Percentiles rank a stretch among this genome's conserved stretches.
phyloP scores from a whole-genome alignment of 2,329 filamentous ascomycete genomes.

The Spiromastix sp. region DNA sequence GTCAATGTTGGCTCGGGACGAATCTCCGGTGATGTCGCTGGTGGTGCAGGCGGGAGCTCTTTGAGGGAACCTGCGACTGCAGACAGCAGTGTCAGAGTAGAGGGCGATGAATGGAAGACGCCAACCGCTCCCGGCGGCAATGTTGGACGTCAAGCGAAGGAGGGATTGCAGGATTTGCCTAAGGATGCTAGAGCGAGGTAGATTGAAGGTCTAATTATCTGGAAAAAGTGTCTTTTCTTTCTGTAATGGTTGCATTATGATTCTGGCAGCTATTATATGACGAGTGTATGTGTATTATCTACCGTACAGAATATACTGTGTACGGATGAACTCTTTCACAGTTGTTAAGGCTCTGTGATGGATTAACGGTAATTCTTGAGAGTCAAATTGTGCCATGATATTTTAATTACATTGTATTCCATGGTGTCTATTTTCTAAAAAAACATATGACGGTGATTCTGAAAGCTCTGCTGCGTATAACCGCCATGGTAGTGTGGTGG shows the following conservation, averaged over 20 bases:
- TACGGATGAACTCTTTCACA: no score
- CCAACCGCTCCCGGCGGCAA: constrained; percentile 32
- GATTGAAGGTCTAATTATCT: constrained; percentile 18
- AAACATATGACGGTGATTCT: no score
- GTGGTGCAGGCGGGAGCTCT: constrained; percentile 37
- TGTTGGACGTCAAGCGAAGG: constrained; percentile 54
- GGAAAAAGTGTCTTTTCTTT: constrained; percentile 11
- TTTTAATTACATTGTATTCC: no score
- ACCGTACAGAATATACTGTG: no score
- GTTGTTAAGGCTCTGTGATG: no score
- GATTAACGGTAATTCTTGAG: no score
- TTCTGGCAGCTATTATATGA: no score
- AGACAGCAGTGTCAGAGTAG: constrained; percentile 40
- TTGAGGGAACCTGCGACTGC: constrained; percentile 51
- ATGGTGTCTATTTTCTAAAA: no score
- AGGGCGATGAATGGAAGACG: constrained; percentile 45
- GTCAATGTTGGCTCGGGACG: constrained; percentile 59
- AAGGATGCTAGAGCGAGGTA: constrained; percentile 49
- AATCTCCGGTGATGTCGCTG: constrained; percentile 40
- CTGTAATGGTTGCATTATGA: constrained; percentile 1
- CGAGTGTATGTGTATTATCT: no score
- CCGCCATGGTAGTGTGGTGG: no score
- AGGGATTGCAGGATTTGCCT: constrained; percentile 45
- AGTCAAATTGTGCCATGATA: no score
- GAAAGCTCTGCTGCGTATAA: no score